phyloP scores from a whole-genome alignment of 1,139 yeast genomes.

The Geotrichum citri-aurantii region DNA sequence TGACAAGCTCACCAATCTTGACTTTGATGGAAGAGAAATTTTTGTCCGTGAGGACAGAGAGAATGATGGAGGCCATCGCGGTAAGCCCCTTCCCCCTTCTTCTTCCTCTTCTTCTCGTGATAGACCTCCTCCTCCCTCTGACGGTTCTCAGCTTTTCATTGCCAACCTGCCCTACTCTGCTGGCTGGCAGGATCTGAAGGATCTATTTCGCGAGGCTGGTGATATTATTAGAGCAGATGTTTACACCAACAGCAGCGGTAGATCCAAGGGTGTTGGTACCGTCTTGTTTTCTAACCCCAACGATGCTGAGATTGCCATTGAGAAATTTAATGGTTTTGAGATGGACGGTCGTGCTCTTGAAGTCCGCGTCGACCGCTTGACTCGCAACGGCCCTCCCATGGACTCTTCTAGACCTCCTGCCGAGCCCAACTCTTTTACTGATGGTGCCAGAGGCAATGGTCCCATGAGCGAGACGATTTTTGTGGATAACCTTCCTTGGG shows the following conservation, averaged over 20 bases:
- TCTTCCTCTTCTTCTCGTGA: conserved; percentile 16
- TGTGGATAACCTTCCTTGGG: conserved; percentile 79
- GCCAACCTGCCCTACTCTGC: conserved; percentile 77
- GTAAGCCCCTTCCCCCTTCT: conserved; percentile 24
- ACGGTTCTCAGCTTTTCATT: conserved; percentile 60
- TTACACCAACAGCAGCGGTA: conserved; percentile 59
- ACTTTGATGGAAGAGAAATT: conserved; percentile 70
- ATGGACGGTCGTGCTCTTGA: conserved; percentile 85
- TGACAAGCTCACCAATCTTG: conserved; percentile 58
- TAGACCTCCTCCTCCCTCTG: conserved; percentile 21
- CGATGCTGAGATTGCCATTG: conserved; percentile 87
- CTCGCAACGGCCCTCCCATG: conserved; percentile 46
- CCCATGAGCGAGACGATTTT: conserved; percentile 57
- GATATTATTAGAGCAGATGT: conserved; percentile 77
- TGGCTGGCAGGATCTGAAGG: conserved; percentile 83
- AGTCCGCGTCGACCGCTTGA: conserved; percentile 45
- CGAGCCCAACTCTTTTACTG: conserved; percentile 46
- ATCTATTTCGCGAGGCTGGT: conserved; percentile 73
- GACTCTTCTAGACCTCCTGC: conserved; percentile 15
- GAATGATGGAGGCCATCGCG: conserved; percentile 24
- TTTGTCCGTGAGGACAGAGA: conserved; percentile 69
- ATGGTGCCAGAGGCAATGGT: conserved; percentile 61
- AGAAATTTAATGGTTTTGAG: conserved; percentile 87
- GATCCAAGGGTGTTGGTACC: conserved; percentile 83
- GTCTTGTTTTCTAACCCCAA: conserved; percentile 82